Evolutionary conservation across 2,329 filamentous ascomycete species (phyloP), one percentile per base, ranked within the genome.

Genomic region (Colletotrichum lentis): DNA sequence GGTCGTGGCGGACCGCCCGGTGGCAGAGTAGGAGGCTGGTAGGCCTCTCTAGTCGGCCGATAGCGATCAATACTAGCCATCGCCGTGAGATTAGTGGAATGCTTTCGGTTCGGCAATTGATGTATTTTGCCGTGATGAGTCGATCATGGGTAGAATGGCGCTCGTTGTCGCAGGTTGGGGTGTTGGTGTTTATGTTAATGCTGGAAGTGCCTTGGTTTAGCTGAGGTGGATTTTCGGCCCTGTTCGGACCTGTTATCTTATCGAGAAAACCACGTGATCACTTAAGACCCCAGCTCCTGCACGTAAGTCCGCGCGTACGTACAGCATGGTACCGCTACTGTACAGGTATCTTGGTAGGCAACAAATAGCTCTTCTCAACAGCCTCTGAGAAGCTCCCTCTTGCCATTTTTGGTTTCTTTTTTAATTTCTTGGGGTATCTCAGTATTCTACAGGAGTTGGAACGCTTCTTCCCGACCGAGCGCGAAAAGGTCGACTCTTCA

Each of bases 31-130:
- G 86, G 85, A 63, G 86, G 85, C 72, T 87, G 85, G 71, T 88
- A 88, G 71, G 81, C 82, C 76, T 88, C 86, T 68, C 85, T 82
- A 58, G 83, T 80, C 61, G 85, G 85, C 70, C 86, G 82, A 73
- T 88, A 88, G 74, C 84, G 80, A 75, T 88, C 86, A 77, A 88
- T 83, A 76, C 85, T 88, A 71, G 86, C 86, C 86, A 88, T 88
- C 73, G 74, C 72, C 71, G 61, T 59, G 39, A 59, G 37, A 14
- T 24, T 52, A 43, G 37, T 61, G 52, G 12, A 24, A 46, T 54
- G 14, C 39, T 31, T 47, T 20, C 37, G 39, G 14, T 37, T 57
- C 39, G 41, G 46, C 63, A n/a, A 58, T 55, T 37, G 31, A 52
- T 58, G 39, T 18, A 20, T 27, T 22, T 41, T 22, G 35, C 22